Percentiles rank a stretch among this genome's conserved stretches.
Evolutionary conservation across 805 yeast genomes (phyloP).

Genomic region (Suhomyces vadensis): DNA sequence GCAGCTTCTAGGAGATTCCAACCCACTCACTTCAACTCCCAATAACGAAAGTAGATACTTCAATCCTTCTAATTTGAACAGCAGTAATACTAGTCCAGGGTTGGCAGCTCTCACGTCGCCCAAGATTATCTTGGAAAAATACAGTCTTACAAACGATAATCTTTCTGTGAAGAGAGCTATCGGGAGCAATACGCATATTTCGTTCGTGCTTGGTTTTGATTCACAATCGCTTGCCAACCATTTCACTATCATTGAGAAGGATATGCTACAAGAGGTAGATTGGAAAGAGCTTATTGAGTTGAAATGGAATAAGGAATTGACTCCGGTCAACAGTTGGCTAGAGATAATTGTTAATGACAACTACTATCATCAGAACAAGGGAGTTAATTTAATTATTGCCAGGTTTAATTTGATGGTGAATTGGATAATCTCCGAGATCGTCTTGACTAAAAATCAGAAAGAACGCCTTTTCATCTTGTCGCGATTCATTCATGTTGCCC

Average conservation of each 20-base stretch:
- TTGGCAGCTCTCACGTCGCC: slow-evolving; percentile 22
- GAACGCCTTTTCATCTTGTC: slow-evolving; percentile 72
- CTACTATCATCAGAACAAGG: slow-evolving; percentile 51
- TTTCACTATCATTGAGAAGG: slow-evolving; percentile 83
- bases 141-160: slow-evolving; percentile 27
- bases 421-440: slow-evolving; percentile 88
- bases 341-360: slow-evolving; percentile 62
- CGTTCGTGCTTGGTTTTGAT: slow-evolving; percentile 75
- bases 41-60: slow-evolving; percentile 11
- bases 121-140: slow-evolving; percentile 36
- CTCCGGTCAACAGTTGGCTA: slow-evolving; percentile 81
- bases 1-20: slow-evolving; percentile 1
- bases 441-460: slow-evolving; percentile 60
- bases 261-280: slow-evolving; percentile 79
- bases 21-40: slow-evolving; percentile 16
- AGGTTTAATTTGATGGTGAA: slow-evolving; percentile 86
- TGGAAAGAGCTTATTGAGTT: slow-evolving; percentile 87
- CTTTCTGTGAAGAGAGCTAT: slow-evolving; percentile 42
- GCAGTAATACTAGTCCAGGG: slow-evolving; percentile 6
- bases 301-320: slow-evolving; percentile 66
- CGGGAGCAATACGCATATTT: slow-evolving; percentile 62
- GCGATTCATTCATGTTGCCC: slow-evolving; percentile 85
- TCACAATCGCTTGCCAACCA: slow-evolving; percentile 73
- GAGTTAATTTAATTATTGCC: slow-evolving; percentile 78
- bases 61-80: slow-evolving; percentile 5